phyloP scores from a whole-genome alignment of 768 basidiomycete genomes.

The Nidularia pulvinata region DNA sequence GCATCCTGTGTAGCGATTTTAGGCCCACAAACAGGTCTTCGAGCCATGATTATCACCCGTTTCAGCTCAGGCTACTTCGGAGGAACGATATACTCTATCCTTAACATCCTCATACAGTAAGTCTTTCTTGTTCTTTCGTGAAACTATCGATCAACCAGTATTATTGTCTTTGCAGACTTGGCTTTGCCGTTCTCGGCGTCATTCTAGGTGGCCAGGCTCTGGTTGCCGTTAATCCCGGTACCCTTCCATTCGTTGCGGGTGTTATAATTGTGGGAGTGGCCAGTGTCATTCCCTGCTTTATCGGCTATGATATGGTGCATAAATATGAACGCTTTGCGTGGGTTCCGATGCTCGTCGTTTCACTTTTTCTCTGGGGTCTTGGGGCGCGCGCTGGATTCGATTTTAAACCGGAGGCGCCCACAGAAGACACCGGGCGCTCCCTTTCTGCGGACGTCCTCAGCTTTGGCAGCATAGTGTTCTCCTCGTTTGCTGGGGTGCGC shows the following conservation, averaged over 20 bases:
- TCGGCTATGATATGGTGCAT: not conserved
- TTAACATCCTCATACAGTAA: not conserved
- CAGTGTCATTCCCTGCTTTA: not conserved
- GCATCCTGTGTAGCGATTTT: not conserved
- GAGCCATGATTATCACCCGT: not conserved
- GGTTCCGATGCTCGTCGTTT: not conserved
- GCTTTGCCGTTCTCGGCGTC: not conserved
- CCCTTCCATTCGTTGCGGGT: not conserved
- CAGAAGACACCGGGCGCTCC: not conserved
- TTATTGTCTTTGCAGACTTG: not conserved
- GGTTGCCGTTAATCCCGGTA: not conserved
- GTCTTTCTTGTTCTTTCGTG: not conserved
- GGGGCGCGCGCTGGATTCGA: not conserved
- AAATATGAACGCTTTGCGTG: not conserved
- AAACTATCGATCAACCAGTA: not conserved
- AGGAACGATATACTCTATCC: not conserved
- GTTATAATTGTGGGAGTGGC: not conserved
- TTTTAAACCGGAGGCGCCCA: not conserved
- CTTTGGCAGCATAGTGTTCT: not conserved
- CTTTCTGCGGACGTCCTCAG: not conserved
- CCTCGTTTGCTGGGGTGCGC: not conserved
- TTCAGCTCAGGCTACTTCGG: not conserved
- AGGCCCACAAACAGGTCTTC: not conserved
- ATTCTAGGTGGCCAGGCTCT: not conserved
- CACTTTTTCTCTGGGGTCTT: not conserved